Percentiles rank a stretch among this genome's conserved stretches.
These are phyloP conservation scores for Blastomyces gilchristii DNA, from an alignment of 2,329 filamentous ascomycete genomes.

Conservation along the genomic window DNA sequence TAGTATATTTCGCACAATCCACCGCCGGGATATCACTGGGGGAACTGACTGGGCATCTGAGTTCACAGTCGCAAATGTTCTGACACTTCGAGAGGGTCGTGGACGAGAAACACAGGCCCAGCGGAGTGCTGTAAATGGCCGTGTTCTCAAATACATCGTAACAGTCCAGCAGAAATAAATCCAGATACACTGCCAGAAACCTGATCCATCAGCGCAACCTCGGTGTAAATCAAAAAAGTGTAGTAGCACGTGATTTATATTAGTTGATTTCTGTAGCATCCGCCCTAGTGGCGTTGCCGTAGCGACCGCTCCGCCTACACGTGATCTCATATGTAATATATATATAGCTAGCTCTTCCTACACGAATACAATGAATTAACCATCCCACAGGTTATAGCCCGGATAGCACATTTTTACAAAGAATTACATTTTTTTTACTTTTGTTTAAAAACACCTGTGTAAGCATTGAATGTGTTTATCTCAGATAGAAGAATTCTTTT, in stretches of 20 bases:
- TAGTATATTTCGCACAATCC: conserved; percentile 5
- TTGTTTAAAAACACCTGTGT: too few species aligned
- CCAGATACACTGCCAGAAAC: neutral
- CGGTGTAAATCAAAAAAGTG: neutral
- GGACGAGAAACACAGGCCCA: conserved; percentile 21
- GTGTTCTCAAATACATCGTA: conserved; percentile 29
- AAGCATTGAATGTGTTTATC: too few species aligned
- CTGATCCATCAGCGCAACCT: neutral
- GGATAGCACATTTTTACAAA: too few species aligned
- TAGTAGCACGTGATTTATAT: neutral
- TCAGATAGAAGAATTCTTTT: too few species aligned
- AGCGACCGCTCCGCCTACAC: too few species aligned
- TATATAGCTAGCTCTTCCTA: too few species aligned
- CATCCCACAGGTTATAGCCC: too few species aligned
- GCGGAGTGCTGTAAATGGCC: conserved; percentile 22
- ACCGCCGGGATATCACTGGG: neutral
- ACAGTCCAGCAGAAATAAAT: neutral
- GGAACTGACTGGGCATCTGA: conserved; percentile 28
- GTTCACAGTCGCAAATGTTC: conserved; percentile 33
- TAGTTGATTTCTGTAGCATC: too few species aligned
- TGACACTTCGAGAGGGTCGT: conserved; percentile 17
- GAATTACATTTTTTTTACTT: too few species aligned
- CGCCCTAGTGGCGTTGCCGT: too few species aligned
- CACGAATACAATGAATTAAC: too few species aligned
- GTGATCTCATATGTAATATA: too few species aligned